Evolutionary conservation across 2,329 filamentous ascomycete species (phyloP), one percentile per base, ranked within the genome.

Genomic region (Macroventuria anomochaeta): DNA sequence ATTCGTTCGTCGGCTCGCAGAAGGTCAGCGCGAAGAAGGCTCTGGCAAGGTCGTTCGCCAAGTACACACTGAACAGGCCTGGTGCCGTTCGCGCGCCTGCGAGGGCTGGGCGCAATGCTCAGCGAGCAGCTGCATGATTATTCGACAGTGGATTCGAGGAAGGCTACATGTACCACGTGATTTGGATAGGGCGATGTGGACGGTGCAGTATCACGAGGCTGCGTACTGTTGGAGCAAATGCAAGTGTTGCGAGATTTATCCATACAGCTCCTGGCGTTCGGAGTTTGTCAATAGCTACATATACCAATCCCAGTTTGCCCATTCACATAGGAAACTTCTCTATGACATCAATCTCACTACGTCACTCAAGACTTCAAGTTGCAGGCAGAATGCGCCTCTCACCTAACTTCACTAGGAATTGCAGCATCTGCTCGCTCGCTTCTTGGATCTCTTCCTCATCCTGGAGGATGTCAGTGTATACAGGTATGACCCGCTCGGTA

Each of bases 1-100:
- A 97, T 63, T 96, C 90, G 50, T 99, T 99, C 70, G 91, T 99
- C 36, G 91, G 90, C 57, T 96, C 90, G 67, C 95, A 99, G 75
- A 99, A 99, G 80, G 86, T 97, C 68, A 96, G 91, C 79, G 95
- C 91, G 79, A 99, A 97, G 84, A 97, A 96, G 81, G 92, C 95
- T 13, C 83, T 99, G 37, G 90, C 92, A 0, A 84, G 95, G 55
- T 91, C 95, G 4, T 99, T 99, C 79, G 92, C 95, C 68, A 99
- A 99, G 80, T 99, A 97, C 72, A 82, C 80, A 7, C 72, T 82
- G 23, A 74, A 74, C 34, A 63, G 76, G 34, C 78, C 79, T 32
- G 79, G 78, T 31, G 76, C 76, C 31, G 75, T 76, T 21, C 65
- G 67, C 15, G 59, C 63, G 13, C 59, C 65, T 13, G 46, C 56